These are phyloP conservation scores for Tricholoma saponaceum DNA, from an alignment of 768 basidiomycete genomes.

Conservation along the genomic window DNA sequence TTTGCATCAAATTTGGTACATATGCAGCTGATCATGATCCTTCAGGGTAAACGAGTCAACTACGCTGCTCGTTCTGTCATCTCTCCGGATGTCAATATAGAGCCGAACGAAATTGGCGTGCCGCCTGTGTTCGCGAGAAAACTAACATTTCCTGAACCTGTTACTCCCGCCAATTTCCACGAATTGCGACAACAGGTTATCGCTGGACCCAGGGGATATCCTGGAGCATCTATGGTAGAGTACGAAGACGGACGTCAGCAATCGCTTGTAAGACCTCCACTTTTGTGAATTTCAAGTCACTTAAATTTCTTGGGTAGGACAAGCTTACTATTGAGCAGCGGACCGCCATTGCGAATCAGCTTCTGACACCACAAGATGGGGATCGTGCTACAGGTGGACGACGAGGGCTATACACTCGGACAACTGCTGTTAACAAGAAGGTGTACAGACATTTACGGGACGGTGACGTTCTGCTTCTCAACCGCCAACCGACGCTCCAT, in stretches of 20 bases:
- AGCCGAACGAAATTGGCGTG: conserved; percentile 97
- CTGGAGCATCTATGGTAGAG: conserved; percentile 93
- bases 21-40: not conserved
- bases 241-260: conserved; percentile 91
- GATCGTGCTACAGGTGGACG: conserved; percentile 41
- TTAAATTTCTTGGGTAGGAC: conserved; percentile 47
- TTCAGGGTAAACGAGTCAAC: conserved; percentile 96
- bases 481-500: conserved; percentile 97
- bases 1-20: not conserved
- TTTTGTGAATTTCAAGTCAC: not conserved
- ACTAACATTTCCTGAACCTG: conserved; percentile 96
- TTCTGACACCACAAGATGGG: conserved; percentile 87
- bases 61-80: conserved; percentile 99
- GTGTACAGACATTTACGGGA: conserved; percentile 93
- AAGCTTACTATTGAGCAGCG: conserved; percentile 84
- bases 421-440: conserved; percentile 88
- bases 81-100: conserved; percentile 98
- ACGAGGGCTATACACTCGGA: conserved; percentile 69
- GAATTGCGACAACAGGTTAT: conserved; percentile 88
- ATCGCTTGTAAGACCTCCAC: conserved; percentile 55
- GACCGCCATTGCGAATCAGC: conserved; percentile 91
- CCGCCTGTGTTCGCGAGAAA: conserved; percentile 97
- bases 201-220: conserved; percentile 82
- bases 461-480: conserved; percentile 93
- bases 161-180: conserved; percentile 87